Evolutionary conservation across 2,329 filamentous ascomycete species (phyloP).

Genomic region (Exophiala aquamarina): DNA sequence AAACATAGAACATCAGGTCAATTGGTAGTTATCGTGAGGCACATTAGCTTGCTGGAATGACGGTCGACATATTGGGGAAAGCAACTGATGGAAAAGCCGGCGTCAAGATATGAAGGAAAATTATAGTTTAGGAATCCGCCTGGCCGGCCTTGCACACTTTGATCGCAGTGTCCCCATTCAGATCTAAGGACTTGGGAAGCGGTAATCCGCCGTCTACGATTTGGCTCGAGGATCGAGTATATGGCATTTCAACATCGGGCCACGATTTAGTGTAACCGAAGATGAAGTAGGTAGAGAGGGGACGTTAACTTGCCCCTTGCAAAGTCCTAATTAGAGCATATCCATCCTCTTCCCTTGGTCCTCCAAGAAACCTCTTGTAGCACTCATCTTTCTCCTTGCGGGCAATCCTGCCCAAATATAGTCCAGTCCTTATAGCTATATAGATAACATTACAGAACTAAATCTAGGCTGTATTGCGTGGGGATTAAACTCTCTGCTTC

Average conservation of each 20-base stretch:
- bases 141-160: slow-evolving; percentile 95
- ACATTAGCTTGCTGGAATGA: too few species aligned
- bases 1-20: too few species aligned
- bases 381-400: slow-evolving; percentile 98
- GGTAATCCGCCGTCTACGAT: slow-evolving; percentile 86
- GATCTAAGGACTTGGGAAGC: slow-evolving; percentile 96
- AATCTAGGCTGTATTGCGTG: slow-evolving; percentile 91
- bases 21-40: too few species aligned
- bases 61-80: too few species aligned
- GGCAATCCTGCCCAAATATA: slow-evolving; percentile 95
- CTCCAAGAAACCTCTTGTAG: slow-evolving; percentile 90
- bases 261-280: slow-evolving; percentile 48
- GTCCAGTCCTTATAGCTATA: slow-evolving; percentile 97
- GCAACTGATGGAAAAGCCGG: too few species aligned
- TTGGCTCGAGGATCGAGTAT: slow-evolving; percentile 96
- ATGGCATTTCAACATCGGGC: slow-evolving; percentile 97
- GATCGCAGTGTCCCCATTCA: slow-evolving; percentile 97
- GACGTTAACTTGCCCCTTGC: slow-evolving; percentile 73
- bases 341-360: slow-evolving; percentile 88
- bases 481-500: slow-evolving; percentile 95
- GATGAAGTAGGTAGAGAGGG: slow-evolving; percentile 9
- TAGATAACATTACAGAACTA: slow-evolving; percentile 99
- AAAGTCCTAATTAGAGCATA: slow-evolving; percentile 95
- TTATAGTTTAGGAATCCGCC: slow-evolving; percentile 93
- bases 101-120: too few species aligned